These are phyloP conservation scores for Chlorella sp. DNA, from an alignment of 139 green algal genomes.

Conservation along the genomic window DNA sequence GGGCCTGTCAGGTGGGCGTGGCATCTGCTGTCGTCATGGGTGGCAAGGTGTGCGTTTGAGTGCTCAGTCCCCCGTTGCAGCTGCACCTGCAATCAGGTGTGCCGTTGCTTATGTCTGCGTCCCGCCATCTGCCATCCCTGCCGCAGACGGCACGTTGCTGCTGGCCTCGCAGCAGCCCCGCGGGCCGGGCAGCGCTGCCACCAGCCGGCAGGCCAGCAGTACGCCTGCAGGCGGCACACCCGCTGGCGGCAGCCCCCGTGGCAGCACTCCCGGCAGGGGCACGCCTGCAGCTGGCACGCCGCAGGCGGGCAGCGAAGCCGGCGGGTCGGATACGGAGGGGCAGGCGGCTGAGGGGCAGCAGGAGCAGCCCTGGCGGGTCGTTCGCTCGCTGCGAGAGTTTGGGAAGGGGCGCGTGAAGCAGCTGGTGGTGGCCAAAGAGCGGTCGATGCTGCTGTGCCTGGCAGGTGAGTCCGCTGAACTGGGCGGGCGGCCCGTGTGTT, in stretches of 20 bases:
- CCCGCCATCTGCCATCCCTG: too few relatives aligned
- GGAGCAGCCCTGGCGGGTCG: slow-evolving; percentile 10
- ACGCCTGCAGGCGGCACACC: neutral
- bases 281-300: too few relatives aligned
- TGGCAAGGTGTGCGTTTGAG: neutral
- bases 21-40: too few relatives aligned
- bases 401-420: slow-evolving; percentile 15
- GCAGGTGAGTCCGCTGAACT: slow-evolving; percentile 27
- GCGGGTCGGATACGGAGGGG: too few relatives aligned
- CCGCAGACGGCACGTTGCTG: slow-evolving; percentile 29
- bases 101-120: neutral
- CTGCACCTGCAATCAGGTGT: neutral
- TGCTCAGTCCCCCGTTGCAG: neutral
- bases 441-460: slow-evolving; percentile 37
- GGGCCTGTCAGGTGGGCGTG: slow-evolving; percentile 11
- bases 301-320: too few relatives aligned
- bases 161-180: slow-evolving; percentile 2
- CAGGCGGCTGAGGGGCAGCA: neutral
- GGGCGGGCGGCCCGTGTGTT: too few relatives aligned
- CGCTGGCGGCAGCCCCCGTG: neutral
- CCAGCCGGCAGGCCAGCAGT: neutral
- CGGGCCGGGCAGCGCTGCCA: neutral
- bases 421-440: slow-evolving; percentile 23
- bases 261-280: too few relatives aligned
- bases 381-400: slow-evolving; percentile 27